A percentile compares a stretch with the other conserved stretches of the same genome.
Evolutionary conservation across 768 basidiomycete species (phyloP).

Genomic region (Macrolepiota albuminosa): DNA sequence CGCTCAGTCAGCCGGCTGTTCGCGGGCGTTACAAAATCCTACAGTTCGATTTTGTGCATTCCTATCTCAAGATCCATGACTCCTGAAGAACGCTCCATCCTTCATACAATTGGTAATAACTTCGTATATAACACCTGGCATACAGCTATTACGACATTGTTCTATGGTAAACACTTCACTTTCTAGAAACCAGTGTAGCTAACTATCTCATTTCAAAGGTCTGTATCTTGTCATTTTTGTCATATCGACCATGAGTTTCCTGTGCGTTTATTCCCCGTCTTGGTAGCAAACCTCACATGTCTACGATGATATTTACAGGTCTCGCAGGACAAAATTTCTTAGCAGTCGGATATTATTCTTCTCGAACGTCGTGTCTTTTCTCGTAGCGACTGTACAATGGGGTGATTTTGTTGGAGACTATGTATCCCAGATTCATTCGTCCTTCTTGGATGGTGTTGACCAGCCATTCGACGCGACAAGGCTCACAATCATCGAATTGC

Average conservation of each 20-base stretch:
- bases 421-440: not conserved
- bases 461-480: not conserved
- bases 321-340: not conserved
- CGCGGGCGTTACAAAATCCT: not conserved
- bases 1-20: not conserved
- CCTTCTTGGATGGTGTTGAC: not conserved
- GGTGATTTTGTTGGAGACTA: conserved; percentile 3
- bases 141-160: not conserved
- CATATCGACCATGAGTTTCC: not conserved
- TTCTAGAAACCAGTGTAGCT: not conserved
- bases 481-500: not conserved
- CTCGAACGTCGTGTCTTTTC: not conserved
- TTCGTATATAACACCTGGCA: not conserved
- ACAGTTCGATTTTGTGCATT: not conserved
- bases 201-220: not conserved
- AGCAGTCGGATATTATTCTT: not conserved
- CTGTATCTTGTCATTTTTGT: not conserved
- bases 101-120: not conserved
- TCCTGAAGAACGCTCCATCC: not conserved
- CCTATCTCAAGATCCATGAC: not conserved
- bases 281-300: not conserved
- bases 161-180: not conserved
- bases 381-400: not conserved
- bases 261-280: not conserved
- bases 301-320: not conserved